Percentiles rank a stretch among this genome's conserved stretches.
These are phyloP conservation scores for Madurella mycetomatis DNA, from an alignment of 2,329 filamentous ascomycete genomes.

Conservation along the genomic window DNA sequence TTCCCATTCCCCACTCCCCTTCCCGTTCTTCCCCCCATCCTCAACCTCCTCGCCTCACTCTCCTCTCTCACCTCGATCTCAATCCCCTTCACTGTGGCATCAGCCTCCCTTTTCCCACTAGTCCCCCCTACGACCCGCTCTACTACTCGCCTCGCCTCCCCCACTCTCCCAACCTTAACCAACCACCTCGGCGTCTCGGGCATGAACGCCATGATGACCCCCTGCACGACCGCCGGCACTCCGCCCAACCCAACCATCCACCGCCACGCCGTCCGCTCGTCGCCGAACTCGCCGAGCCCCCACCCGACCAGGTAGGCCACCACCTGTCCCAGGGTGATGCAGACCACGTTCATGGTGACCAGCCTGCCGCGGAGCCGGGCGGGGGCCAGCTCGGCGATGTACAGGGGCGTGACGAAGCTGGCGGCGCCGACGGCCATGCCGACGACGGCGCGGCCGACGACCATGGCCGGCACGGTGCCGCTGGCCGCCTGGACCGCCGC, in stretches of 20 bases:
- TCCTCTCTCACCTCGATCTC: slow-evolving; percentile 68
- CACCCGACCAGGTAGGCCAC: slow-evolving; percentile 83
- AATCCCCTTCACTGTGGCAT: slow-evolving; percentile 58
- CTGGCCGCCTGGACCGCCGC: slow-evolving; percentile 61
- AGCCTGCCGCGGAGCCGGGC: slow-evolving; percentile 70
- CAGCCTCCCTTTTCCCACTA: slow-evolving; percentile 37
- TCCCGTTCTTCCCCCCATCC: slow-evolving; percentile 24
- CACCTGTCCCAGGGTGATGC: slow-evolving; percentile 84
- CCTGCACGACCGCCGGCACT: slow-evolving; percentile 69
- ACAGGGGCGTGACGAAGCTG: slow-evolving; percentile 79
- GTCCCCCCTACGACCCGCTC: slow-evolving; percentile 55
- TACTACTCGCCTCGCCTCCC: slow-evolving; percentile 62
- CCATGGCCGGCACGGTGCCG: slow-evolving; percentile 58
- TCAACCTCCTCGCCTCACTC: slow-evolving; percentile 46
- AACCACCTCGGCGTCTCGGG: slow-evolving; percentile 90
- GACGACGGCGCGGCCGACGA: slow-evolving; percentile 63
- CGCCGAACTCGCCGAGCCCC: slow-evolving; percentile 57
- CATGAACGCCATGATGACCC: slow-evolving; percentile 63
- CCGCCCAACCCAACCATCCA: slow-evolving; percentile 90
- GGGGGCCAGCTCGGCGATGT: slow-evolving; percentile 82
- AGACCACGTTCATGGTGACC: slow-evolving; percentile 75
- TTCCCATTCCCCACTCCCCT: slow-evolving; percentile 32
- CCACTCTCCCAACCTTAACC: slow-evolving; percentile 60
- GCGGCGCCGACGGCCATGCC: slow-evolving; percentile 70
- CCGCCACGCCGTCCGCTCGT: slow-evolving; percentile 63